phyloP scores from a whole-genome alignment of 495 filamentous ascomycete genomes.

The Physcia stellaris region DNA sequence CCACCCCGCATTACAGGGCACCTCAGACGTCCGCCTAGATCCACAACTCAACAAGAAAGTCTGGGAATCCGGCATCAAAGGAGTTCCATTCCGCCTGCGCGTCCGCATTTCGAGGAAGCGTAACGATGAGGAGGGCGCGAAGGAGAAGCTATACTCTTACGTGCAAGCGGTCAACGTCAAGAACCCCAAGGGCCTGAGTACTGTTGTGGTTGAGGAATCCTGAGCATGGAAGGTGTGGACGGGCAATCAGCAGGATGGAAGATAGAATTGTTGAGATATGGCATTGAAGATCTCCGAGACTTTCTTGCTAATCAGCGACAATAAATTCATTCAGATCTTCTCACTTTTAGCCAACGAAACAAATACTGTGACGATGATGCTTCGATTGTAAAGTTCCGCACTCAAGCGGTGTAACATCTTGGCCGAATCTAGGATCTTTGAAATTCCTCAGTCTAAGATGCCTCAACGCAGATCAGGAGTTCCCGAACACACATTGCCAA shows the following conservation, averaged over 20 bases:
- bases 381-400: too few species aligned
- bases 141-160: constrained; percentile 96
- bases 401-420: too few species aligned
- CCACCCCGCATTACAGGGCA: constrained; percentile 66
- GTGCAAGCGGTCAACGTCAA: constrained; percentile 99
- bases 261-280: neutral
- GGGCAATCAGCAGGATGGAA: neutral
- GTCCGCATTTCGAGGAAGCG: constrained; percentile 97
- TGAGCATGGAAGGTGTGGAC: too few species aligned
- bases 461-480: too few species aligned
- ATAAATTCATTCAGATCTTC: too few species aligned
- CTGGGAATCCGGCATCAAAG: constrained; percentile 98
- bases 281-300: too few species aligned
- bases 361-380: too few species aligned
- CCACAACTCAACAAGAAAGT: constrained; percentile 99
- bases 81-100: constrained; percentile 89
- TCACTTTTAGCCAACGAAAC: too few species aligned
- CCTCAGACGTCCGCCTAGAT: constrained; percentile 92
- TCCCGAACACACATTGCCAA: too few species aligned
- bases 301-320: too few species aligned
- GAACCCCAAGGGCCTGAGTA: constrained; percentile 92
- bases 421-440: too few species aligned
- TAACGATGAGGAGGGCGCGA: constrained; percentile 99
- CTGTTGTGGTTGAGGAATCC: constrained; percentile 54
- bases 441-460: too few species aligned